Percentiles rank a stretch among this genome's conserved stretches.
phyloP scores from a whole-genome alignment of 1,139 yeast species.

The Suhomyces kunorum region DNA sequence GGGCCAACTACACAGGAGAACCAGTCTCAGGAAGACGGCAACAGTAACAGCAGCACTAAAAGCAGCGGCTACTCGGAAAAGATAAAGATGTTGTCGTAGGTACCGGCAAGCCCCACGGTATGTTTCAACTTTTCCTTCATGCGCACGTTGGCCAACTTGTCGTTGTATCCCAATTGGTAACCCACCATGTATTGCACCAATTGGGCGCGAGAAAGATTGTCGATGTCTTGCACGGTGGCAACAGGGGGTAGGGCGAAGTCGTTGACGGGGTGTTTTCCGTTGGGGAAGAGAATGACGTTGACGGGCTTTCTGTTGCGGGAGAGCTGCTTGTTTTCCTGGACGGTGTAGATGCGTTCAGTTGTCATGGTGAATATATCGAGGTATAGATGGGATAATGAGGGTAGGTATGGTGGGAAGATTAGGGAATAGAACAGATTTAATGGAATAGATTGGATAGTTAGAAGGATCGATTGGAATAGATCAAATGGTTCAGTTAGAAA shows the following conservation, averaged over 20 bases:
- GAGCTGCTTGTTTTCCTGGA: slow-evolving; percentile 10
- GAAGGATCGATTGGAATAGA: no score
- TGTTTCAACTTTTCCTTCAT: slow-evolving; percentile 14
- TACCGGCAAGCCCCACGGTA: slow-evolving; percentile 14
- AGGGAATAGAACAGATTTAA: not conserved
- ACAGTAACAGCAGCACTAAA: no score
- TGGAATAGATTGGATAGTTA: no score
- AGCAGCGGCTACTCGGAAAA: slow-evolving; percentile 6
- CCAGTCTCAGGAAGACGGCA: not conserved
- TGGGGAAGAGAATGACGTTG: slow-evolving; percentile 9
- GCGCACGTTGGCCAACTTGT: slow-evolving; percentile 12
- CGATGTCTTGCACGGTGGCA: slow-evolving; percentile 12
- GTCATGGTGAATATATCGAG: slow-evolving; percentile 5
- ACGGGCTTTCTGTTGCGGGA: slow-evolving; percentile 11
- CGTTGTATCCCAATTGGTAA: slow-evolving; percentile 12
- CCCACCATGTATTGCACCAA: slow-evolving; percentile 12
- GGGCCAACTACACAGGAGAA: not conserved
- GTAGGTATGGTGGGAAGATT: not conserved
- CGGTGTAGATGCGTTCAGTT: slow-evolving; percentile 6
- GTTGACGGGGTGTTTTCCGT: slow-evolving; percentile 13
- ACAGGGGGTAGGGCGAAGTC: slow-evolving; percentile 13
- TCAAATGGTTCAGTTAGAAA: no score
- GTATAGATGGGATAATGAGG: not conserved
- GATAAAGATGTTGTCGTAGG: slow-evolving; percentile 13
- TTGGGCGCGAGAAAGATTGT: slow-evolving; percentile 11